Conservation (phyloP, 1,284 basidiomycete species). For the Xerocomus amazonicus region DNA sequence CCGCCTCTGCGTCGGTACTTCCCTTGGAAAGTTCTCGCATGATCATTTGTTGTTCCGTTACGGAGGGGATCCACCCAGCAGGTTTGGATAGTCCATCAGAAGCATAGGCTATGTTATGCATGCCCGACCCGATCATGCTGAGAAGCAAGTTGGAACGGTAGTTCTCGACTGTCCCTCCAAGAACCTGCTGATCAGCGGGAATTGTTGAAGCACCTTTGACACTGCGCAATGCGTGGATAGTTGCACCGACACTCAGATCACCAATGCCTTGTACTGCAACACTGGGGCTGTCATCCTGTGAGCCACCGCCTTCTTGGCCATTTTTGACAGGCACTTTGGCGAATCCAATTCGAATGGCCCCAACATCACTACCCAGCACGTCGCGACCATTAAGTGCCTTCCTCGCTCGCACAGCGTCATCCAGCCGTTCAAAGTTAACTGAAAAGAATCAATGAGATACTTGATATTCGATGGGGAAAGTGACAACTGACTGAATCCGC, state of each 20-base stretch:
- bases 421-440: constrained; percentile 97
- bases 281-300: constrained; percentile 58
- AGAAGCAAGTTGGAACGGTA: constrained; percentile 89
- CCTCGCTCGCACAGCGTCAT: constrained; percentile 92
- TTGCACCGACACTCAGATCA: constrained; percentile 77
- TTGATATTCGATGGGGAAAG: not conserved
- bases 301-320: constrained; percentile 60
- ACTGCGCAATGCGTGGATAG: constrained; percentile 78
- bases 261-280: constrained; percentile 75
- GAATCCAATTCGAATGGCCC: constrained; percentile 94
- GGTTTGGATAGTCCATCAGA: constrained; percentile 55
- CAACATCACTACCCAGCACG: constrained; percentile 92
- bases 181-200: constrained; percentile 86
- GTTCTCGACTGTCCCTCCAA: constrained; percentile 88
- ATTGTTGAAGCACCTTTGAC: constrained; percentile 86
- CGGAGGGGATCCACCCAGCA: constrained; percentile 60
- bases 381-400: constrained; percentile 95
- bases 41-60: constrained; percentile 92
- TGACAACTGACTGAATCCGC: constrained; percentile 76
- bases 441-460: constrained; percentile 6
- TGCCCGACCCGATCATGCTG: constrained; percentile 85
- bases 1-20: constrained; percentile 72
- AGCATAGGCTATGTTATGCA: constrained; percentile 57
- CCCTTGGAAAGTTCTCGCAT: constrained; percentile 88
- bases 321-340: constrained; percentile 93